Evolutionary conservation across 768 basidiomycete genomes (phyloP).

Genomic region (Trametes sanguinea): DNA sequence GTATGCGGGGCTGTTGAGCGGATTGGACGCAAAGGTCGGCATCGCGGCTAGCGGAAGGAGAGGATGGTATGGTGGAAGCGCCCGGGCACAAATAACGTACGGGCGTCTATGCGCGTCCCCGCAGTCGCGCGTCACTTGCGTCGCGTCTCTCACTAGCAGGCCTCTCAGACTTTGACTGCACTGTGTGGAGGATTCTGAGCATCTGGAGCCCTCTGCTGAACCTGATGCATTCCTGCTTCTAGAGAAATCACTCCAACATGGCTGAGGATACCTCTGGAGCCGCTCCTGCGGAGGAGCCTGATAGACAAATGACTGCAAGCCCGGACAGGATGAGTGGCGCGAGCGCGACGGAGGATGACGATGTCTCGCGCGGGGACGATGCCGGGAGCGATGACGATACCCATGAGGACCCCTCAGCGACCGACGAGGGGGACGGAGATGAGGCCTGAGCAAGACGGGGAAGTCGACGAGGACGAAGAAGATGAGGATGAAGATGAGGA

Average conservation of each 20-base stretch:
- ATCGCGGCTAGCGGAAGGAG: constrained; percentile 33
- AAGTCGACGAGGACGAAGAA: constrained; percentile 52
- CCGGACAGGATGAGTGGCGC: constrained; percentile 23
- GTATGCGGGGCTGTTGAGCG: constrained; percentile 44
- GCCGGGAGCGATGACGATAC: constrained; percentile 42
- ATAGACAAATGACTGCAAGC: constrained; percentile 13
- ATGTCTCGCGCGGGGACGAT: neutral
- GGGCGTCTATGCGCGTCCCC: constrained; percentile 8
- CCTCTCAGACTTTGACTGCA: neutral
- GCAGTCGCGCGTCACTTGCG: neutral
- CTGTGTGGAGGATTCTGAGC: neutral
- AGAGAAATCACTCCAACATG: neutral
- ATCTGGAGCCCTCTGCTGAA: neutral
- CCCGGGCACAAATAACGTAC: neutral
- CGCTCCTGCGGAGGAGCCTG: constrained; percentile 3
- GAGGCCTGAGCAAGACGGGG: constrained; percentile 34
- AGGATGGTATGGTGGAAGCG: neutral
- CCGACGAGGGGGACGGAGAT: constrained; percentile 16
- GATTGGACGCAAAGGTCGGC: constrained; percentile 53
- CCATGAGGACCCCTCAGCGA: neutral
- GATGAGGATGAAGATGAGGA: constrained; percentile 75
- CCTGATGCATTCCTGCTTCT: neutral
- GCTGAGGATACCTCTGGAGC: constrained; percentile 7
- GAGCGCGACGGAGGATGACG: constrained; percentile 6
- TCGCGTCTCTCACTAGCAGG: neutral